Conservation (phyloP, 495 filamentous ascomycete species). For the Talaromyces wortmannii region DNA sequence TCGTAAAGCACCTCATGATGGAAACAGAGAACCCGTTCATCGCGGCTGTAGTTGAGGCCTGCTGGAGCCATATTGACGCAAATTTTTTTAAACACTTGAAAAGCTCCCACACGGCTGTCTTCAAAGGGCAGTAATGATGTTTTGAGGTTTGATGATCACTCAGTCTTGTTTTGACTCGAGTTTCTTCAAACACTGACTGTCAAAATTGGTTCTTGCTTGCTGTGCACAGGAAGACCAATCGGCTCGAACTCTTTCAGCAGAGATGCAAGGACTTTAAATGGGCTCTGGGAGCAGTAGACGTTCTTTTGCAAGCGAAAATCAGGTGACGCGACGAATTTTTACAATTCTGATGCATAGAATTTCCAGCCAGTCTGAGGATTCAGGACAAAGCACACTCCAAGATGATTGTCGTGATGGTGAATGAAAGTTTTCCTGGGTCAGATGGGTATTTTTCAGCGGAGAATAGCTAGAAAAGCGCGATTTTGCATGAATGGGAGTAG, state of each 20-base stretch:
- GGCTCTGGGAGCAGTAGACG: not conserved
- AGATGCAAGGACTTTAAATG: not conserved
- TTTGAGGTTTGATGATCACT: not conserved
- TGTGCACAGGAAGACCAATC: not conserved
- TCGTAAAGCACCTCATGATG: slow-evolving; percentile 96
- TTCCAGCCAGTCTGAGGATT: not conserved
- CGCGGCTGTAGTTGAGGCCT: slow-evolving; percentile 62
- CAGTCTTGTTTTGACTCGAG: not conserved
- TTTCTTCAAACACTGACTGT: not conserved
- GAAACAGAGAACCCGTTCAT: slow-evolving; percentile 94
- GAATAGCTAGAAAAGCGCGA: not conserved
- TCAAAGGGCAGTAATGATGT: not conserved
- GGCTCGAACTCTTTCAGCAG: not conserved
- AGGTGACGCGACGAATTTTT: not conserved
- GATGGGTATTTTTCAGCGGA: too few relatives aligned
- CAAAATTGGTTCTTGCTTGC: not conserved
- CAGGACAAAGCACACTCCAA: not conserved
- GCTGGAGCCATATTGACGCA: slow-evolving; percentile 50
- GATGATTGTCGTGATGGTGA: too few relatives aligned
- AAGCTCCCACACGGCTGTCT: not conserved
- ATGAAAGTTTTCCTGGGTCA: too few relatives aligned
- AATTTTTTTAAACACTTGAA: not conserved
- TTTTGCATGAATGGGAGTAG: not conserved
- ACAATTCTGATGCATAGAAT: not conserved
- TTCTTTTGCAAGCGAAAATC: not conserved